Evolutionary conservation across 192 early-diverging fungal genomes (phyloP).

Genomic region (Backusella mclennaniae): DNA sequence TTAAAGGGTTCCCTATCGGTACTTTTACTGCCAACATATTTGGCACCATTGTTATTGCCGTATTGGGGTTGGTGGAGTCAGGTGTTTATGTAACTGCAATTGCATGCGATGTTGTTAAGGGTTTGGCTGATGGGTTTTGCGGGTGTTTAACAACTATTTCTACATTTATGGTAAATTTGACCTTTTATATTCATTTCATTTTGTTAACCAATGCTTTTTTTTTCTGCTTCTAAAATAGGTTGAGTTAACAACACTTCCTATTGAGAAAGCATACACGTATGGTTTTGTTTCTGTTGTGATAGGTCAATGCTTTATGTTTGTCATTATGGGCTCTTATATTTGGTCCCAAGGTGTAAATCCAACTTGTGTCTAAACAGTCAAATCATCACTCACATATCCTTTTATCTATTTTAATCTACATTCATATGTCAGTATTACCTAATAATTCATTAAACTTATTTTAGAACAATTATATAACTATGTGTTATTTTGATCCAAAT

Average conservation of each 20-base stretch:
- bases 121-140: constrained; percentile 54
- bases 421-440: background rate
- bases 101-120: constrained; percentile 38
- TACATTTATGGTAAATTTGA: constrained; percentile 15
- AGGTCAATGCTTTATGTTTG: constrained; percentile 37
- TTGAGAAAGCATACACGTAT: constrained; percentile 36
- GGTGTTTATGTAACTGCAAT: constrained; percentile 25
- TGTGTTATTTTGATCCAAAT: too few relatives aligned
- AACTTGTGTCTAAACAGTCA: background rate
- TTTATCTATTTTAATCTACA: background rate
- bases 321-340: constrained; percentile 42
- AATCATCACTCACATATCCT: background rate
- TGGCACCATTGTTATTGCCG: constrained; percentile 44
- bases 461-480: too few relatives aligned
- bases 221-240: constrained; percentile 12
- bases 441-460: too few relatives aligned
- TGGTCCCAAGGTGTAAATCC: constrained; percentile 36
- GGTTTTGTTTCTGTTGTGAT: constrained; percentile 31
- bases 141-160: constrained; percentile 32
- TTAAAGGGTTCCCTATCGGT: constrained; percentile 43
- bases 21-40: constrained; percentile 51
- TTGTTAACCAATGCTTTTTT: background rate
- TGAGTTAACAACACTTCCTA: constrained; percentile 32
- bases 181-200: background rate
- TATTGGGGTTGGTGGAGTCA: constrained; percentile 39